These are phyloP conservation scores for Macrophomina phaseolina DNA, from an alignment of 2,329 filamentous ascomycete genomes.

Conservation along the genomic window DNA sequence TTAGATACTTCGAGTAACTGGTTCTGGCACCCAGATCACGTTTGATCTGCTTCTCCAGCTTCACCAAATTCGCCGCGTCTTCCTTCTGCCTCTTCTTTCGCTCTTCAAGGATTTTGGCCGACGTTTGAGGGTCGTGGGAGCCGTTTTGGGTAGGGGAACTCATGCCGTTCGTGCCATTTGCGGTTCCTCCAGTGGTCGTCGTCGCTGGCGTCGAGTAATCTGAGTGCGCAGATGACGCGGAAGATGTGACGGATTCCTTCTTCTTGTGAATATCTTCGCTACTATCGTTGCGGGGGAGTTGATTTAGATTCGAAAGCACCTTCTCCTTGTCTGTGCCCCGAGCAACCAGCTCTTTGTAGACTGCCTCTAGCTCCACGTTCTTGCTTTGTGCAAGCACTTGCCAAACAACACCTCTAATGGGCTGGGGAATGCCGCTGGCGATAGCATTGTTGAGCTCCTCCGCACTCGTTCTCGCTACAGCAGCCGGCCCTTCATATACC, in stretches of 20 bases:
- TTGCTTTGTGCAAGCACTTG: constrained; percentile 96
- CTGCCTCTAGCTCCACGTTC: constrained; percentile 82
- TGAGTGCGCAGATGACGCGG: constrained; percentile 83
- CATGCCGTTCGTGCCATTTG: constrained; percentile 41
- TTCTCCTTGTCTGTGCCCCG: constrained; percentile 80
- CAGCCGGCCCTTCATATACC: constrained; percentile 90
- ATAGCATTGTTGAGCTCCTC: constrained; percentile 92
- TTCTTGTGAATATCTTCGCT: constrained; percentile 61
- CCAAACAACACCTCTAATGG: constrained; percentile 98
- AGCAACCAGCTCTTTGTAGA: constrained; percentile 82
- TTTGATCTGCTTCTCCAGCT: constrained; percentile 89
- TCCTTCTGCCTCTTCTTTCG: constrained; percentile 81
- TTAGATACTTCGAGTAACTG: constrained; percentile 95
- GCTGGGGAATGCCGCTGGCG: constrained; percentile 89
- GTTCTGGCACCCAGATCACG: constrained; percentile 90
- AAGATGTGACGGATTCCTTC: constrained; percentile 73
- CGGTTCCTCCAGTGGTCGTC: constrained; percentile 58
- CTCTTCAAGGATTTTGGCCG: constrained; percentile 66
- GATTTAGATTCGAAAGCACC: constrained; percentile 34
- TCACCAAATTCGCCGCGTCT: constrained; percentile 73
- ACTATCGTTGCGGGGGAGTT: constrained; percentile 24
- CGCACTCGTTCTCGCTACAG: constrained; percentile 83
- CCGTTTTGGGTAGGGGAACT: constrained; percentile 62
- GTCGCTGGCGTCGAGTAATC: constrained; percentile 69
- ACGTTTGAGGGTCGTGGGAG: constrained; percentile 63